Evolutionary conservation across 78 protist species (phyloP).

Genomic region (Dictyostelium firmibasis): DNA sequence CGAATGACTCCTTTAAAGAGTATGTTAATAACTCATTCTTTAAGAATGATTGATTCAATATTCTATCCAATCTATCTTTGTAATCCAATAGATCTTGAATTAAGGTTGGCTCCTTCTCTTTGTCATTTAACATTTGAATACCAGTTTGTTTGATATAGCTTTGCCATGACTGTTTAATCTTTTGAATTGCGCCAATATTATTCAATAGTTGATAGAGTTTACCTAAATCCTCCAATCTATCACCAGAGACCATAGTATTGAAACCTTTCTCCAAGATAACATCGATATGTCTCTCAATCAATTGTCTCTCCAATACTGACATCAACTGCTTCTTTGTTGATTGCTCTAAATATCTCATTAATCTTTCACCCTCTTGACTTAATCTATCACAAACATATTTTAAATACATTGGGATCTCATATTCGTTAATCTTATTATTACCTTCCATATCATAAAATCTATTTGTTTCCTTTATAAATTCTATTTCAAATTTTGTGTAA

Average conservation of each 20-base stretch:
- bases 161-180: slow-evolving; percentile 23
- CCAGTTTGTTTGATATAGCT: slow-evolving; percentile 80
- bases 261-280: slow-evolving; percentile 75
- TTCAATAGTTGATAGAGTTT: slow-evolving; percentile 17
- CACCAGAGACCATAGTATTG: slow-evolving; percentile 9
- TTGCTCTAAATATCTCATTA: slow-evolving; percentile 59
- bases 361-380: slow-evolving; percentile 79
- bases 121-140: slow-evolving; percentile 67
- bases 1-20: slow-evolving; percentile 90
- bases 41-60: slow-evolving; percentile 60
- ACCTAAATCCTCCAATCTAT: slow-evolving; percentile 61
- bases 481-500: slow-evolving; percentile 53
- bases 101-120: slow-evolving; percentile 67
- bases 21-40: slow-evolving; percentile 42
- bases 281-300: slow-evolving; percentile 76
- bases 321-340: slow-evolving; percentile 49
- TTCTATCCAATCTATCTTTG: slow-evolving; percentile 51
- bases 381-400: slow-evolving; percentile 81
- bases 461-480: slow-evolving; percentile 73
- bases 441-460: slow-evolving; percentile 82
- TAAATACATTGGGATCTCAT: slow-evolving; percentile 81
- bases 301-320: slow-evolving; percentile 30
- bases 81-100: slow-evolving; percentile 86
- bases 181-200: slow-evolving; percentile 29
- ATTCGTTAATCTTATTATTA: neutral